Conservation (phyloP, 768 basidiomycete species). For the Russula dissimulans region DNA sequence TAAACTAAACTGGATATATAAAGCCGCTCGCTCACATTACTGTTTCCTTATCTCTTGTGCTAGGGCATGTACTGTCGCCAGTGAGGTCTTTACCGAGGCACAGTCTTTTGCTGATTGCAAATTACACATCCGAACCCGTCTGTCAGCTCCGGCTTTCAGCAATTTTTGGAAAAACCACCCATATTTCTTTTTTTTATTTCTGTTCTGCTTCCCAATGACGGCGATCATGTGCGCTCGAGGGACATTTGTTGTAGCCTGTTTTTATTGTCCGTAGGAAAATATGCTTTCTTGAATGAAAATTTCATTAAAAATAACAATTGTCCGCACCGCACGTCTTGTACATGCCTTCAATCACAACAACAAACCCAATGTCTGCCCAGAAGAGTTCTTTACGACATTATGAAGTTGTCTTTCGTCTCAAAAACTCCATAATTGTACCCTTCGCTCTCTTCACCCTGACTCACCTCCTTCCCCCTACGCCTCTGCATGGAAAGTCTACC, state of each 20-base stretch:
- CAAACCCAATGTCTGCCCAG: no score
- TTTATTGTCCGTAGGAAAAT: no score
- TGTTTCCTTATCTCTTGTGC: slow-evolving; percentile 51
- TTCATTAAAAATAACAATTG: no score
- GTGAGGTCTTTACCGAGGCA: slow-evolving; percentile 94
- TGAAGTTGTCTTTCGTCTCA: slow-evolving; percentile 15
- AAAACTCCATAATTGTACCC: slow-evolving; percentile 8
- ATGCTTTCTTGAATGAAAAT: no score
- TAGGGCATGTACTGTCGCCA: slow-evolving; percentile 92
- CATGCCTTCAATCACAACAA: slow-evolving; percentile 9
- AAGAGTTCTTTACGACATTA: slow-evolving; percentile 8
- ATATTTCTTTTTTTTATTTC: neutral
- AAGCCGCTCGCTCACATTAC: slow-evolving; percentile 22
- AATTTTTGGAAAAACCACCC: slow-evolving; percentile 67
- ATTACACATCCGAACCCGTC: slow-evolving; percentile 96
- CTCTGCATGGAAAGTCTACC: slow-evolving; percentile 16
- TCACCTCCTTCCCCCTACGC: slow-evolving; percentile 18
- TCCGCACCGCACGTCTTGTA: neutral
- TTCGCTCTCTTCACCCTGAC: slow-evolving; percentile 9
- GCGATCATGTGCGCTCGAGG: neutral
- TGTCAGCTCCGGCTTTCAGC: slow-evolving; percentile 79
- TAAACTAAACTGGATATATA: slow-evolving; percentile 21
- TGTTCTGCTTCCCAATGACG: slow-evolving; percentile 4
- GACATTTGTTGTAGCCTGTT: neutral
- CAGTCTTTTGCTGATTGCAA: slow-evolving; percentile 96